Evolutionary conservation across 805 yeast species (phyloP).

Genomic region (Dipodascus geniculatus): DNA sequence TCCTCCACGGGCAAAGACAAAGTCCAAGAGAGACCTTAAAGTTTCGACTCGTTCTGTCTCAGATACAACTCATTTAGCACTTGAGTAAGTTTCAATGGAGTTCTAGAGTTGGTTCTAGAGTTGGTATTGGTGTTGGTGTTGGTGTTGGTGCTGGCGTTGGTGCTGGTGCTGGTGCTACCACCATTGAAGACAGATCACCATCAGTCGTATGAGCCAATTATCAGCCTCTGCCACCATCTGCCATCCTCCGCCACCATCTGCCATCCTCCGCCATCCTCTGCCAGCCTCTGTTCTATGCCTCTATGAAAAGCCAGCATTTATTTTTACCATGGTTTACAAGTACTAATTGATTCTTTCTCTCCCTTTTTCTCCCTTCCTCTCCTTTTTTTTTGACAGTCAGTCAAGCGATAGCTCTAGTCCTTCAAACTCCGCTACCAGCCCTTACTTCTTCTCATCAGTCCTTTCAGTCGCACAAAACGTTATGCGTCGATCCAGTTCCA

Average conservation of each 20-base stretch:
- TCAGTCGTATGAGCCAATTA: too few species aligned
- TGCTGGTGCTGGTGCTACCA: too few species aligned
- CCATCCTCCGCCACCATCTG: too few species aligned
- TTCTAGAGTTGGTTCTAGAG: too few species aligned
- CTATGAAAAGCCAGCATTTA: background rate
- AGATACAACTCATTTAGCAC: background rate
- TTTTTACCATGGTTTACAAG: background rate
- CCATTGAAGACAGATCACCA: too few species aligned
- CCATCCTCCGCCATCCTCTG: too few species aligned
- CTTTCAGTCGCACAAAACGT: constrained; percentile 23
- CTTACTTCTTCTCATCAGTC: constrained; percentile 10
- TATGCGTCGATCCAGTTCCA: constrained; percentile 4
- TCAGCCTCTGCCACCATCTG: too few species aligned
- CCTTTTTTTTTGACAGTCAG: background rate
- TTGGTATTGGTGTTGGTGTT: too few species aligned
- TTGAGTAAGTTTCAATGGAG: background rate
- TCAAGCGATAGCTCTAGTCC: background rate
- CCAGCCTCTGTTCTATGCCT: background rate
- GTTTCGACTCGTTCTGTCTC: background rate
- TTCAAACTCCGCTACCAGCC: background rate
- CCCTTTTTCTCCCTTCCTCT: background rate
- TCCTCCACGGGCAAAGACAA: background rate
- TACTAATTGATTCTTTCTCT: background rate
- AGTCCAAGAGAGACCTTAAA: background rate
- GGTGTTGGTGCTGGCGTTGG: too few species aligned